Base-by-base conservation (phyloP, 1,284 basidiomycete species). In the Trichosporon sp. region DNA sequence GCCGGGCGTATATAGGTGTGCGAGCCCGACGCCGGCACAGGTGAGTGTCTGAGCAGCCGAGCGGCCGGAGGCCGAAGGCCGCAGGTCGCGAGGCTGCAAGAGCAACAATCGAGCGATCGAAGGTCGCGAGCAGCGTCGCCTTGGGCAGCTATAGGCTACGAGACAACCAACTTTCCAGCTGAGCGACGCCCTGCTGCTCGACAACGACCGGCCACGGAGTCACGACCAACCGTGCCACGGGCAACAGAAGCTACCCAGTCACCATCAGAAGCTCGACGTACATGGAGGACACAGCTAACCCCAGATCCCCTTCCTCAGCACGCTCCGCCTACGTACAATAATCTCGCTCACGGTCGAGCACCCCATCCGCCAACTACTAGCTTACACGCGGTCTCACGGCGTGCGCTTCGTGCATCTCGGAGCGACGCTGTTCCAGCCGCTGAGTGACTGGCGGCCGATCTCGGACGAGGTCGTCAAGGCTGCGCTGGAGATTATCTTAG, bases 341-440 rank as follows among this genome's bases (percentile, higher is more conserved):
- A 70, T 80, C 36, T 77, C 75, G 4, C 68, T 80, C 9, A 79
- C 78, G 2, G 70, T 76, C 0, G 78, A 80, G 63, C 74, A 77
- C 60, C 77, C 78, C 11, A 76, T 73, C 21, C 74, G 71, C 61
- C 70, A 70, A 9, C 66, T 80, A 7, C 40, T 78, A 1, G 52
- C 61, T 1, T 76, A 73, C 40, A 69, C 68, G 32, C 57, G 70
- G 16, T 37, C 69, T 0, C 34, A 65, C 7, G 69, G 68, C 3
- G 70, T 78, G 10, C 70, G 74, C 25, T 76, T 79, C 65, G 78
- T 77, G 7, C 77, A 77, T 59, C 69, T 80, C 13, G 78, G 78
- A 4, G 71, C 69, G 32, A 73, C 64, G 3, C 69, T 75, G 21
- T 80, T 76, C 74, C 66, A 73, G 57, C 74, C 76, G 0, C 64